phyloP scores from a whole-genome alignment of 805 yeast species.

The Kurtzmaniella fragi region DNA sequence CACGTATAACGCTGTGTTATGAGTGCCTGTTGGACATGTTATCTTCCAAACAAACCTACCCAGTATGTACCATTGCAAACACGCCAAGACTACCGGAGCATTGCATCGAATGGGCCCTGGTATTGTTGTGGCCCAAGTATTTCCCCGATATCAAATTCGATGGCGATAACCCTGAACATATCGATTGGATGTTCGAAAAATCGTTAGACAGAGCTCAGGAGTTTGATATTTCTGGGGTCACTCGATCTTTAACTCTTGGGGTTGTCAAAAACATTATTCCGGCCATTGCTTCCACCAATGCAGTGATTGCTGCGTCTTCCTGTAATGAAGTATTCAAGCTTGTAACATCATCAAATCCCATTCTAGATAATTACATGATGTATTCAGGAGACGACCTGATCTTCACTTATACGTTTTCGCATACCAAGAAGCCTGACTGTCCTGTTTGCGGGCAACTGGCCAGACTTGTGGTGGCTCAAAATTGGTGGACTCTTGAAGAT shows the following conservation, averaged over 20 bases:
- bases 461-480: conserved; percentile 18
- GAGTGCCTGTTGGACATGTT: conserved; percentile 84
- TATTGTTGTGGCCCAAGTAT: conserved; percentile 62
- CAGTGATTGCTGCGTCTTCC: conserved; percentile 84
- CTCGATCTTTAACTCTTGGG: conserved; percentile 68
- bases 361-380: conserved; percentile 74
- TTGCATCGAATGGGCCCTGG: conserved; percentile 86
- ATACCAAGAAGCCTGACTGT: conserved; percentile 58
- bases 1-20: conserved; percentile 83
- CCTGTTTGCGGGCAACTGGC: conserved; percentile 63
- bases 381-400: conserved; percentile 80
- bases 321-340: conserved; percentile 83
- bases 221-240: conserved; percentile 73
- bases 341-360: conserved; percentile 63
- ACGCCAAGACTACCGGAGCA: conserved; percentile 95
- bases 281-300: conserved; percentile 91
- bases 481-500: conserved; percentile 34
- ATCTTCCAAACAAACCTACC: conserved; percentile 61
- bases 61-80: conserved; percentile 90
- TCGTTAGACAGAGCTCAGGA: conserved; percentile 56
- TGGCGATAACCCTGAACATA: conserved; percentile 62
- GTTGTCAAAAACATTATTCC: conserved; percentile 91
- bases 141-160: conserved; percentile 51
- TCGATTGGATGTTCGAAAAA: conserved; percentile 53
- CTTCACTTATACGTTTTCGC: conserved; percentile 67